Evolutionary conservation across 257 asterid species (phyloP), one percentile per base, ranked within the genome.

Genomic region (Cordia subcordata): DNA sequence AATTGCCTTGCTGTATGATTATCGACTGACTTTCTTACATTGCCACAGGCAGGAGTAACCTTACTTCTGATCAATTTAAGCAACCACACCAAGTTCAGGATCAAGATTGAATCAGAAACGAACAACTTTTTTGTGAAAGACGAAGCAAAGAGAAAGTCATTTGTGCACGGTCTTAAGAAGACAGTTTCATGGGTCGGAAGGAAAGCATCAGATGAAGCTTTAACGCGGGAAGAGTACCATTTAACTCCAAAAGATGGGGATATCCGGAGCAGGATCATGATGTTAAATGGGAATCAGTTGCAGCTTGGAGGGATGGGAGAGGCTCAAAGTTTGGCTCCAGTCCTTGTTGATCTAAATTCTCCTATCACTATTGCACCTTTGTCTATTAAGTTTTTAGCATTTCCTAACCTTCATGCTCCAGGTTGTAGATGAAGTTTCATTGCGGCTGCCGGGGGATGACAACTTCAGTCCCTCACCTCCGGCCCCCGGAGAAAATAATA

Each of bases 21-120:
- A 27, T 8, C 2, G 12, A 42, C 14, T 42, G 47, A 8, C 46
- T 16, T n/a, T 14, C 32, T 57, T 61, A 18, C 53, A 50, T 61
- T 72, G 17, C 66, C 78, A 58, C 85, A 89, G 99, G 77, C 81
- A 9, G 97, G 97, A 23, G 57, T 93, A 39, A 77, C 96, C 13
- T 23, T 86, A 40, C 90, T 93, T 51, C 77, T 93, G 64, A 85
- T 93, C 72, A 93, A 93, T 62, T 39, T 93, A 61, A 89, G 96
- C 92, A 84, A 77, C 51, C 74, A 81, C 50, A 84, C 88, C 0
- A 53, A 32, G 40, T 81, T 76, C 66, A 38, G 44, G 4, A 70
- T 86, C 6, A 75, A 77, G 17, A 65, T 86, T 47, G 62, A 81
- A 53, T 65, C 99, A 49, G 49, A 22, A 8, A 61, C 72, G 53